These are phyloP conservation scores for Afroboletus lepidellus DNA, from an alignment of 1,284 basidiomycete species.

Conservation along the genomic window DNA sequence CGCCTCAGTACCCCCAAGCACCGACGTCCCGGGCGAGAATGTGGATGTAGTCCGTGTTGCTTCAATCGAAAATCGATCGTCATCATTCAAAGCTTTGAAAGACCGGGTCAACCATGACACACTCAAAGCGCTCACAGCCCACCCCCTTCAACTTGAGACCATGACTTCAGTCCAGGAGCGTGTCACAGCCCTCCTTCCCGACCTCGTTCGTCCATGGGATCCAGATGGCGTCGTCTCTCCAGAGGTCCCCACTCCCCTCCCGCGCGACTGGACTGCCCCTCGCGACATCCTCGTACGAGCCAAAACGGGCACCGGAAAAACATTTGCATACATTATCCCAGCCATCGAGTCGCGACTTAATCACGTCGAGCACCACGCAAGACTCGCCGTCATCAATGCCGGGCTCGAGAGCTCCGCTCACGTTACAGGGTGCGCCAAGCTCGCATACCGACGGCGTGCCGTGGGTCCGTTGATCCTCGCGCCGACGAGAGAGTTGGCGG, in stretches of 20 bases:
- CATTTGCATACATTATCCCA: constrained; percentile 86
- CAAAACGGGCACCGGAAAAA: constrained; percentile 95
- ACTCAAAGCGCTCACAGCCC: constrained; percentile 61
- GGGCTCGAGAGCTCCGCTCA: constrained; percentile 33
- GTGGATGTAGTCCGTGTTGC: neutral
- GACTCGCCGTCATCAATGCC: constrained; percentile 41
- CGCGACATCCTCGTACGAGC: constrained; percentile 79
- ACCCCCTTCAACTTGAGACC: constrained; percentile 68
- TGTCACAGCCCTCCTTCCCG: constrained; percentile 70
- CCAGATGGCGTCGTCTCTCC: constrained; percentile 19
- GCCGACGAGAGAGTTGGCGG: constrained; percentile 93
- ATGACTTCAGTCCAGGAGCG: constrained; percentile 88
- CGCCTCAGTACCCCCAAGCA: neutral
- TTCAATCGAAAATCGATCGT: neutral
- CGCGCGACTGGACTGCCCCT: constrained; percentile 21
- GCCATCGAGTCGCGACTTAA: constrained; percentile 77
- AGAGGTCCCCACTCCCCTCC: neutral
- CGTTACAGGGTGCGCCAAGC: constrained; percentile 34
- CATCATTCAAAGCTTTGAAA: constrained; percentile 43
- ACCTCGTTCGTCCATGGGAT: constrained; percentile 50
- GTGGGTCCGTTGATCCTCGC: constrained; percentile 86
- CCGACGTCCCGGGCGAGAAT: neutral
- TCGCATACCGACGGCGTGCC: constrained; percentile 42
- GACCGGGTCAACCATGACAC: constrained; percentile 45
- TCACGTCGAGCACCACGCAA: constrained; percentile 43